Conservation (phyloP, 306 rosid genomes). For the Glycine latifolia region DNA sequence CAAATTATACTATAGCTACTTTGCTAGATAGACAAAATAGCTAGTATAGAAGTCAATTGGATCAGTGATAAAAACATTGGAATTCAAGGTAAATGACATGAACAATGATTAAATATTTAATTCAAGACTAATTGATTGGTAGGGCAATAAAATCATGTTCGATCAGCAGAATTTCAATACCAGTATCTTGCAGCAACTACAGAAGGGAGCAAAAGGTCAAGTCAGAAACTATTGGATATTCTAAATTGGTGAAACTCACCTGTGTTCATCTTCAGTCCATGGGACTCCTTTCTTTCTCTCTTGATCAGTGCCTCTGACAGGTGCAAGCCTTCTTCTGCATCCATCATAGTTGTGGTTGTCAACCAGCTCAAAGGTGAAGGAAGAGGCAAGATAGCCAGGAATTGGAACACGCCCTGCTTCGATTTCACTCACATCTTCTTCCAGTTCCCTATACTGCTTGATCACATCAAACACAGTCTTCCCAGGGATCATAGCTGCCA, state of each 20-base stretch:
- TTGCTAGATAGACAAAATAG: slow-evolving; percentile 21
- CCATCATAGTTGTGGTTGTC: slow-evolving; percentile 67
- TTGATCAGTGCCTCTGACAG: slow-evolving; percentile 66
- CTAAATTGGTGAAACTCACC: slow-evolving; percentile 52
- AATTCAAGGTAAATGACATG: slow-evolving; percentile 19
- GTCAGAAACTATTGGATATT: slow-evolving; percentile 25
- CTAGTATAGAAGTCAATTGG: not conserved
- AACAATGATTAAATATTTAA: not conserved
- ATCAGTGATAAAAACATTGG: not conserved
- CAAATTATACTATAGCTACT: slow-evolving; percentile 20
- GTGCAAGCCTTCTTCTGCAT: slow-evolving; percentile 59
- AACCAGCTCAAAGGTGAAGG: slow-evolving; percentile 69
- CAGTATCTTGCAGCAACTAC: not conserved
- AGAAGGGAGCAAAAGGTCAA: slow-evolving; percentile 23
- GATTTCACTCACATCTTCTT: slow-evolving; percentile 80
- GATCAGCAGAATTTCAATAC: slow-evolving; percentile 18
- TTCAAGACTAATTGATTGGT: slow-evolving; percentile 2
- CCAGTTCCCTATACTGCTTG: slow-evolving; percentile 83
- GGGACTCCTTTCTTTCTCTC: slow-evolving; percentile 82
- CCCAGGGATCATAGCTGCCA: slow-evolving; percentile 90
- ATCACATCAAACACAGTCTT: slow-evolving; percentile 82
- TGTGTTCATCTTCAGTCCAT: slow-evolving; percentile 91
- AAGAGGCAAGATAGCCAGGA: slow-evolving; percentile 74
- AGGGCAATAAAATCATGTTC: slow-evolving; percentile 1
- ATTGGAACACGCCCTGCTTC: slow-evolving; percentile 85